Percentiles rank a stretch among this genome's conserved stretches.
These are phyloP conservation scores for Colletotrichum theobromicola DNA, from an alignment of 2,329 filamentous ascomycete genomes.

Conservation along the genomic window DNA sequence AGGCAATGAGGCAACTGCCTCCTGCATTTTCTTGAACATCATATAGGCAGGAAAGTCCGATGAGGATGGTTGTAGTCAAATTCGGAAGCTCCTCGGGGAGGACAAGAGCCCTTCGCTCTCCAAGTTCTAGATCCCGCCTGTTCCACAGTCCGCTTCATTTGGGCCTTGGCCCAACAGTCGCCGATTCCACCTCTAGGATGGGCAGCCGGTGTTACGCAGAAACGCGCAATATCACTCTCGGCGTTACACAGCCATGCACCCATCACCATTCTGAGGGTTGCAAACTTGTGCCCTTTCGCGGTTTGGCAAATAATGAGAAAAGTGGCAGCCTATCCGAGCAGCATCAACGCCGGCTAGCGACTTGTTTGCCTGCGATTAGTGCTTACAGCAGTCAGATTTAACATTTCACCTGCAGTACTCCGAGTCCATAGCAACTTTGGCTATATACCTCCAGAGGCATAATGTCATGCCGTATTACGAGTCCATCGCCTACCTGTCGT, in stretches of 20 bases:
- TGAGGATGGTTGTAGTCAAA: background rate
- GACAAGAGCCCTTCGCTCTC: background rate
- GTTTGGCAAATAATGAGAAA: background rate
- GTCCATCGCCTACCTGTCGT: background rate
- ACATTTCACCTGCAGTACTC: background rate
- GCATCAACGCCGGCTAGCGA: background rate
- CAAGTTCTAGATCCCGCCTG: background rate
- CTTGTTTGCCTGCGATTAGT: background rate
- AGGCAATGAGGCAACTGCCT: background rate
- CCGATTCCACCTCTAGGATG: background rate
- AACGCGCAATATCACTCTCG: background rate
- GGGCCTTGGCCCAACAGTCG: background rate
- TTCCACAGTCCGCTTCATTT: background rate
- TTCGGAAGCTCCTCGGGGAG: background rate
- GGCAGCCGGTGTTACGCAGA: background rate
- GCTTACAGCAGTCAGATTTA: background rate
- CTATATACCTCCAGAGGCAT: background rate
- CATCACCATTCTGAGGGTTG: background rate
- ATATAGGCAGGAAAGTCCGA: background rate
- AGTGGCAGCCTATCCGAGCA: background rate
- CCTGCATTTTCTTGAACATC: background rate
- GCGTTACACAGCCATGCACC: background rate
- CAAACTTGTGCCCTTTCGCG: background rate
- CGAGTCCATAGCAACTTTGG: background rate
- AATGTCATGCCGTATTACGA: background rate